phyloP scores from a whole-genome alignment of 202 grass and related monocot genomes.

The Carex sylvatica region DNA sequence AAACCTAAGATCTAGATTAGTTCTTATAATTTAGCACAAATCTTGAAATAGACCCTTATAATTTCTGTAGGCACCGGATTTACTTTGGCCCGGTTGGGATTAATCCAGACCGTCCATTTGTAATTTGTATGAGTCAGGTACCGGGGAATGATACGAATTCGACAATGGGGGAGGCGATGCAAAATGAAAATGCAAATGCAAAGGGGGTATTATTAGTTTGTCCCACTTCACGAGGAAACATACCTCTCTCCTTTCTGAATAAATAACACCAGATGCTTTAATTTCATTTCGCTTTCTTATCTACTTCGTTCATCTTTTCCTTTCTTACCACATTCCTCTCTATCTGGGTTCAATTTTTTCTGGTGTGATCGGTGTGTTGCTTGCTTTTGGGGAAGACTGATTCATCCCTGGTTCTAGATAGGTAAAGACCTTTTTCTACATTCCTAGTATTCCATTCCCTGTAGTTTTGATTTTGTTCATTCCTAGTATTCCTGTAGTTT shows the following conservation, averaged over 20 bases:
- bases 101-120: too few relatives aligned
- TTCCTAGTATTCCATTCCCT: background rate
- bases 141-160: too few relatives aligned
- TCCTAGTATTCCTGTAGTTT: background rate
- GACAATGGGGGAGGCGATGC: background rate
- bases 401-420: background rate
- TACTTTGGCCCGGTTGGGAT: too few relatives aligned
- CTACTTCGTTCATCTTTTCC: background rate
- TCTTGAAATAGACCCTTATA: too few relatives aligned
- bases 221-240: constrained; percentile 14
- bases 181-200: too few relatives aligned
- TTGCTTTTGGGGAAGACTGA: constrained; percentile 2
- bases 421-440: background rate
- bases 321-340: background rate
- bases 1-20: too few relatives aligned
- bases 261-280: background rate
- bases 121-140: too few relatives aligned
- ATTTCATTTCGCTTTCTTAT: background rate
- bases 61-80: too few relatives aligned
- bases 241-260: background rate
- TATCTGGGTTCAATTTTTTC: background rate
- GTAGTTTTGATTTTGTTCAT: background rate
- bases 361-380: background rate
- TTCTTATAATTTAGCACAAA: too few relatives aligned
- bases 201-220: background rate